Base-by-base conservation (phyloP, 768 basidiomycete genomes). In the Pisolithus marmoratus region DNA sequence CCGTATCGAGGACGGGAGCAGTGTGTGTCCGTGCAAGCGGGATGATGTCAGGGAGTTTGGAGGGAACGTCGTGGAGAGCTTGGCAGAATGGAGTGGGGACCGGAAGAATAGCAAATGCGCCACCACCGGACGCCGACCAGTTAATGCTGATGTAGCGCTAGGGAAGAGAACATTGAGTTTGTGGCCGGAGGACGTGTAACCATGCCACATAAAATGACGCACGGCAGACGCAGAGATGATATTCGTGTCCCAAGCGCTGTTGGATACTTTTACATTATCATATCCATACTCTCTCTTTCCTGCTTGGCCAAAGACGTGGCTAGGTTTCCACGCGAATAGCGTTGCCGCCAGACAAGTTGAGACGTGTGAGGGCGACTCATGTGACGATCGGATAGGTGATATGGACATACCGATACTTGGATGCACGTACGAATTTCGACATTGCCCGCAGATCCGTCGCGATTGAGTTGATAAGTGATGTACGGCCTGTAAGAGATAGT, bases 201-300 rank as follows among this genome's bases (percentile, higher is more conserved):
- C 52, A 48, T 43, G 22, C 51, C 43, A 50, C 14, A 22, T 48
- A n/a, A 57, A 45, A 8, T 26, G 24, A 49, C 55, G 27, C 65
- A 92, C 89, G 41, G 78, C 84, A 57, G 91, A 93, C 11, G 91
- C 89, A 54, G 88, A 78, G 57, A 96, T 75, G 55, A 97, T 72
- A 67, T 97, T 95, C 41, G 95, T 97, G 68, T 98, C 95, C 93
- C 92, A 97, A 8, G 95, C 94, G 58, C 83, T 90, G 68, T 82
- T 85, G 46, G 90, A 86, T 17, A 92, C 78, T 68, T 93, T 93
- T 58, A 92, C 74, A 56, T 92, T 94, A 65, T 93, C 90, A 55
- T 85, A 69, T 20, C 80, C 72, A 58, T 88, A 76, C 66, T 92
- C 89, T 65, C 90, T 92, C 76, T 94, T 95, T 34, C 85, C 79